Conservation (phyloP, 2,329 filamentous ascomycete genomes). For the Alternaria burnsii region DNA sequence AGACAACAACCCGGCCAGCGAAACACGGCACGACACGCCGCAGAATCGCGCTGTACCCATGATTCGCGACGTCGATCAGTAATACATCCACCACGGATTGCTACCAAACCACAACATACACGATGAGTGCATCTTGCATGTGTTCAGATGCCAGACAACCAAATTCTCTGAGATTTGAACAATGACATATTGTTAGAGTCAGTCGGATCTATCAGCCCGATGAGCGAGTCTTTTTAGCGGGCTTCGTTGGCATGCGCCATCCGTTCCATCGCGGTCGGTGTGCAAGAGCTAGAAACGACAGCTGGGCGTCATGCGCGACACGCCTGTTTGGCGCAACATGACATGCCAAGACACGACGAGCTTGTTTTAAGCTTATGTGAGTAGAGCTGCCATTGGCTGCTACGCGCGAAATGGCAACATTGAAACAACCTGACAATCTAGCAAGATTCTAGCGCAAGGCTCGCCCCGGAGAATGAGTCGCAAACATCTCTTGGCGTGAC, state of each 20-base stretch:
- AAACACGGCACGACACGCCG: neutral
- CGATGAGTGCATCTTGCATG: neutral
- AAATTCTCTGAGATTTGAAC: neutral
- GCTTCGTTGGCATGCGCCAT: neutral
- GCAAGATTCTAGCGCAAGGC: neutral
- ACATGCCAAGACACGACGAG: conserved; percentile 8
- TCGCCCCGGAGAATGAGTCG: conserved; percentile 3
- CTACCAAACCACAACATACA: neutral
- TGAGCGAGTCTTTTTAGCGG: neutral
- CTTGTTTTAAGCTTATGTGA: conserved; percentile 15
- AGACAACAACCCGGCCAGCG: neutral
- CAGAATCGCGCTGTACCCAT: neutral
- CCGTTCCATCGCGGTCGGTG: neutral
- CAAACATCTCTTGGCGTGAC: neutral
- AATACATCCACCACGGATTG: neutral
- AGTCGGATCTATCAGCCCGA: neutral
- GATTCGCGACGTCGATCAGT: conserved; percentile 1
- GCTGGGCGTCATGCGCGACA: neutral
- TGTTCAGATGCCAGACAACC: neutral
- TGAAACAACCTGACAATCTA: conserved; percentile 18
- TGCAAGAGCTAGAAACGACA: neutral
- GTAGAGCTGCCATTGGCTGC: conserved; percentile 1
- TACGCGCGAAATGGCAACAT: neutral
- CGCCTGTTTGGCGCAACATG: neutral
- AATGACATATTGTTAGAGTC: neutral